These are phyloP conservation scores for Spathaspora sp. DNA, from an alignment of 805 yeast genomes.

Conservation along the genomic window DNA sequence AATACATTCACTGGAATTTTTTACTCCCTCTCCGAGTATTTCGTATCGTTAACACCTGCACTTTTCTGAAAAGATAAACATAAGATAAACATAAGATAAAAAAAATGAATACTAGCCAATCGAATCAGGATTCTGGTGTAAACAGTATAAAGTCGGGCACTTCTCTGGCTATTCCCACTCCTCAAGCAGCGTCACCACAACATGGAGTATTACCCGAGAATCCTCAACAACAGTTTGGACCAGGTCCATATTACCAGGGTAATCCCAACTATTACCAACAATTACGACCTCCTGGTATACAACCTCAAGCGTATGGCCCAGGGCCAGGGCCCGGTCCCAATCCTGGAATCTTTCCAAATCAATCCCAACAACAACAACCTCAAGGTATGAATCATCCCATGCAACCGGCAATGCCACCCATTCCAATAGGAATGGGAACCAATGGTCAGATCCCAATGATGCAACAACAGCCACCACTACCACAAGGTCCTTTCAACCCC, in stretches of 20 bases:
- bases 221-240: background rate
- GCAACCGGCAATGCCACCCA: background rate
- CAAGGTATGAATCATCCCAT: background rate
- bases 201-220: background rate
- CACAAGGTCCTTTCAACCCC: background rate
- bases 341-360: slow-evolving; percentile 1
- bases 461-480: slow-evolving; percentile 7
- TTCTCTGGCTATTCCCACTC: background rate
- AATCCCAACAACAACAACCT: slow-evolving; percentile 8
- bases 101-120: background rate
- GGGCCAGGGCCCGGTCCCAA: background rate
- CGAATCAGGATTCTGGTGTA: background rate
- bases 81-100: too few relatives aligned
- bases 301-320: background rate
- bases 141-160: background rate
- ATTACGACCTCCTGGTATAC: slow-evolving; percentile 1
- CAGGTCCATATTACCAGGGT: background rate
- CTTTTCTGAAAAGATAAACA: too few relatives aligned
- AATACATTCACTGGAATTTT: too few relatives aligned
- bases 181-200: slow-evolving; percentile 2
- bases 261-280: slow-evolving; percentile 3
- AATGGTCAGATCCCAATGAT: background rate
- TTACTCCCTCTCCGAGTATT: too few relatives aligned
- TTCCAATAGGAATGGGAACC: background rate
- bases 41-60: too few relatives aligned